Conservation (phyloP, 805 yeast genomes). For the Candida rishiriensis region DNA sequence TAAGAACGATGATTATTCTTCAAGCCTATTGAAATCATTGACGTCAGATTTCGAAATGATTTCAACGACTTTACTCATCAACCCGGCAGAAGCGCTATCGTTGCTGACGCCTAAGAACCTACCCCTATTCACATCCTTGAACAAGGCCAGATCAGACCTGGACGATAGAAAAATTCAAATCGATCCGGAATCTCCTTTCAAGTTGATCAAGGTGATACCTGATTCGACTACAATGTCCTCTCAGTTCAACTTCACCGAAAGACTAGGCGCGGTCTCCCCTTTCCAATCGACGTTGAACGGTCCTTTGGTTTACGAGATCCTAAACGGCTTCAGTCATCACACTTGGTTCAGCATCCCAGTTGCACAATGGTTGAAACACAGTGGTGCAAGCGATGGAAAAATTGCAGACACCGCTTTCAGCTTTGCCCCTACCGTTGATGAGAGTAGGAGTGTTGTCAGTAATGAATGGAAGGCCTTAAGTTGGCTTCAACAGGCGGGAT, state of each 20-base stretch:
- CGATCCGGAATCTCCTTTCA: slow-evolving; percentile 53
- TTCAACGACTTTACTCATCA: slow-evolving; percentile 43
- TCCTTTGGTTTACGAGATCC: slow-evolving; percentile 36
- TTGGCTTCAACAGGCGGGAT: slow-evolving; percentile 54
- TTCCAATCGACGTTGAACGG: slow-evolving; percentile 12
- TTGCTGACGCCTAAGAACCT: slow-evolving; percentile 56
- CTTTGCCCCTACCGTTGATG: slow-evolving; percentile 67
- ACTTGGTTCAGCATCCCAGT: slow-evolving; percentile 63
- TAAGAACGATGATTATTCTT: slow-evolving; percentile 4
- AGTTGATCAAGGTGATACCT: slow-evolving; percentile 66
- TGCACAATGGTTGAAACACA: slow-evolving; percentile 56
- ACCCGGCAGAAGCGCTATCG: slow-evolving; percentile 63
- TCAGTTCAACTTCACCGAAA: slow-evolving; percentile 28
- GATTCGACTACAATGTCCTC: slow-evolving; percentile 25
- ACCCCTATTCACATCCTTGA: slow-evolving; percentile 75
- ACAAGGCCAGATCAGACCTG: slow-evolving; percentile 57
- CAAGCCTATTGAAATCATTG: slow-evolving; percentile 37
- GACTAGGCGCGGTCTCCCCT: slow-evolving; percentile 44
- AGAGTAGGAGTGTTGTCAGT: slow-evolving; percentile 49
- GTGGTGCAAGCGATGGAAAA: slow-evolving; percentile 13
- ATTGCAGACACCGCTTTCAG: slow-evolving; percentile 36
- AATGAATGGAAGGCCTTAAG: slow-evolving; percentile 45
- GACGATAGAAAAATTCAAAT: slow-evolving; percentile 70
- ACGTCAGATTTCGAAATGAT: slow-evolving; percentile 59
- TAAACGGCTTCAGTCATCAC: slow-evolving; percentile 53